phyloP scores from a whole-genome alignment of 352 stramenopile species.

The Globisporangium paroecandrum region DNA sequence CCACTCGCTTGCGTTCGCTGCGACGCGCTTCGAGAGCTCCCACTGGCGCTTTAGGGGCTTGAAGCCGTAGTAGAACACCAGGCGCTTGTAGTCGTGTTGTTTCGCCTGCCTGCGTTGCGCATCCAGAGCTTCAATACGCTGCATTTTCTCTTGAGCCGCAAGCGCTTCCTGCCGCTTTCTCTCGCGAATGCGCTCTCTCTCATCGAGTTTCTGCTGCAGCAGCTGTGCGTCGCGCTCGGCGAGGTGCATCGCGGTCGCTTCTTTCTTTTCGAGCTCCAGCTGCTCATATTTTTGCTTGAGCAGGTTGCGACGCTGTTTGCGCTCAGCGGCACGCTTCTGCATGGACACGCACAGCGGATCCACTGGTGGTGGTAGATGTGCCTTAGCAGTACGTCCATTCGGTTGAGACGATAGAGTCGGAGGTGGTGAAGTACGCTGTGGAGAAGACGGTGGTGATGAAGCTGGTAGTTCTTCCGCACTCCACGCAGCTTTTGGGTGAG shows the following conservation, averaged over 20 bases:
- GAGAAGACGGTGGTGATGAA: too few relatives aligned
- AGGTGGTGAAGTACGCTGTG: neutral
- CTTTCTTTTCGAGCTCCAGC: slow-evolving; percentile 42
- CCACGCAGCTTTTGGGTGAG: neutral
- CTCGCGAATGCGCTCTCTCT: slow-evolving; percentile 37
- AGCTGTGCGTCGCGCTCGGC: slow-evolving; percentile 39
- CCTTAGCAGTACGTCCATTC: neutral
- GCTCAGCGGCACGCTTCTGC: slow-evolving; percentile 47
- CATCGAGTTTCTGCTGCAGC: slow-evolving; percentile 33
- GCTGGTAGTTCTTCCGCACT: neutral
- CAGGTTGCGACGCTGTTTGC: slow-evolving; percentile 51
- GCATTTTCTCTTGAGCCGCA: slow-evolving; percentile 28
- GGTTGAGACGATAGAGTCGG: neutral
- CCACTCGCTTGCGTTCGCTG: slow-evolving; percentile 35
- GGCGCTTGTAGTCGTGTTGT: slow-evolving; percentile 32
- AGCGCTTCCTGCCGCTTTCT: slow-evolving; percentile 35
- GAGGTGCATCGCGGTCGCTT: slow-evolving; percentile 34
- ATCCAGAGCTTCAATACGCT: slow-evolving; percentile 27
- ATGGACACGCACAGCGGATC: slow-evolving; percentile 54
- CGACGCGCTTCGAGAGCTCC: slow-evolving; percentile 25
- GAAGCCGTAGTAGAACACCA: slow-evolving; percentile 52
- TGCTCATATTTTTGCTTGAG: slow-evolving; percentile 53
- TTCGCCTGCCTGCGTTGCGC: slow-evolving; percentile 25
- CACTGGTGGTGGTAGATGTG: slow-evolving; percentile 1
- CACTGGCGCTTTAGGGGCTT: slow-evolving; percentile 38